Conservation (phyloP, 2,329 filamentous ascomycete species). For the Penicillium sp. region DNA sequence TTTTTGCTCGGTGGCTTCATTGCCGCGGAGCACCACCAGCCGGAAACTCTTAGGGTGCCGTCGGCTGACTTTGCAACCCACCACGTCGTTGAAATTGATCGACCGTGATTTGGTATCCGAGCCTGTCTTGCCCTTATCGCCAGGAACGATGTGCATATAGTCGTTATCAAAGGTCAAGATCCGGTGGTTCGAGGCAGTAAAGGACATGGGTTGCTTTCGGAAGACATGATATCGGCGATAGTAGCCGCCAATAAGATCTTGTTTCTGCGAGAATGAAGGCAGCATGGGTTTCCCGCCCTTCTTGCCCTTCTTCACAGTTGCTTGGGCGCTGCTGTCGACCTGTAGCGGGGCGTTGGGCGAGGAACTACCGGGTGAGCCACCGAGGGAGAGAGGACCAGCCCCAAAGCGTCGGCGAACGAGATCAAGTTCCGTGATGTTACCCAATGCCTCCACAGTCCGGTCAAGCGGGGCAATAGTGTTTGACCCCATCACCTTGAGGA, state of each 20-base stretch:
- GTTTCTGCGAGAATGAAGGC: constrained; percentile 54
- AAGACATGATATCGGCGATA: constrained; percentile 68
- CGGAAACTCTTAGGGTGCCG: constrained; percentile 68
- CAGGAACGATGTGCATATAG: constrained; percentile 68
- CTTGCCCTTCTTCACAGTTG: constrained; percentile 37
- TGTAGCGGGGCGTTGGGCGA: constrained; percentile 68
- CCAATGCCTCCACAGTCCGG: constrained; percentile 67
- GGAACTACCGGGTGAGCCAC: constrained; percentile 64
- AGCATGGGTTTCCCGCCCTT: constrained; percentile 49
- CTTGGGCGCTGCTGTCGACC: constrained; percentile 46
- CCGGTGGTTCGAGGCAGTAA: constrained; percentile 63
- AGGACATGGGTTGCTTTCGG: constrained; percentile 68
- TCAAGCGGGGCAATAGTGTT: constrained; percentile 67
- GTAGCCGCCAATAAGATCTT: constrained; percentile 52
- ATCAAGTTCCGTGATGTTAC: constrained; percentile 63
- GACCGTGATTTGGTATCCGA: constrained; percentile 63
- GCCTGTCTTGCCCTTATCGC: constrained; percentile 57
- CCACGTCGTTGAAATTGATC: constrained; percentile 66
- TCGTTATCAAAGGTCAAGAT: constrained; percentile 68
- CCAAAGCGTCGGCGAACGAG: constrained; percentile 66
- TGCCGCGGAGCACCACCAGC: constrained; percentile 63
- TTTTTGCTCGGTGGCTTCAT: constrained; percentile 67
- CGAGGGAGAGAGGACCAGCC: constrained; percentile 59
- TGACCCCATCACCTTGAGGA: constrained; percentile 66
- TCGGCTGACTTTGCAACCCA: constrained; percentile 67